phyloP scores from a whole-genome alignment of 371 early-diverging fungal genomes.

The Mucor irregularis region DNA sequence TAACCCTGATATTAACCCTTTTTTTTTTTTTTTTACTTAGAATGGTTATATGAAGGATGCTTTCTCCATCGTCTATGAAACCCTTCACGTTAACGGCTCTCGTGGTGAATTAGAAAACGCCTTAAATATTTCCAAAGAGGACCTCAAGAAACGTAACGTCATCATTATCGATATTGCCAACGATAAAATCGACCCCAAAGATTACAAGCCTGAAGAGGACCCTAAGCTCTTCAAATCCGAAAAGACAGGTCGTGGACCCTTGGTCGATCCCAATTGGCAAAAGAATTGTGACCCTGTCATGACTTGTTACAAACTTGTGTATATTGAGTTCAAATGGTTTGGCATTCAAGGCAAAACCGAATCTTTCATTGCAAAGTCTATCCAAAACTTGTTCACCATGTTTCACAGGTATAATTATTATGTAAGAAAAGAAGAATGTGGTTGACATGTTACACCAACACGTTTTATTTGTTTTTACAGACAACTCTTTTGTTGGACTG shows the following conservation, averaged over 20 bases:
- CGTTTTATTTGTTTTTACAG: conserved; percentile 15
- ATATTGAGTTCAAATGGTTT: conserved; percentile 73
- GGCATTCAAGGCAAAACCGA: conserved; percentile 65
- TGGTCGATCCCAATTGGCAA: conserved; percentile 36
- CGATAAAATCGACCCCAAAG: conserved; percentile 49
- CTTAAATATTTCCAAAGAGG: conserved; percentile 35
- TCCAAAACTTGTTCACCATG: conserved; percentile 29
- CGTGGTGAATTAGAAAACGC: conserved; percentile 76
- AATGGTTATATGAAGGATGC: conserved; percentile 72
- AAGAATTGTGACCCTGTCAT: conserved; percentile 66
- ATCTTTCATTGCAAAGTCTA: conserved; percentile 45
- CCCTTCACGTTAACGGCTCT: conserved; percentile 67
- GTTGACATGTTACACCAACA: not conserved
- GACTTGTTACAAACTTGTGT: conserved; percentile 77
- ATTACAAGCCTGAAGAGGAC: conserved; percentile 67
- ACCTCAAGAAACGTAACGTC: conserved; percentile 60
- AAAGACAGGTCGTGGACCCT: conserved; percentile 73
- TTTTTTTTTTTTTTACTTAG: conserved; percentile 14
- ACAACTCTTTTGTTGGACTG: conserved; percentile 72
- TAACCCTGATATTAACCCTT: not conserved
- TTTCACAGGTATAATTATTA: conserved; percentile 32
- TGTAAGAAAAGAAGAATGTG: conserved; percentile 15
- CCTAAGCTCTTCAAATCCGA: conserved; percentile 60
- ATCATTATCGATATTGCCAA: conserved; percentile 63
- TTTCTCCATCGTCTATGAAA: conserved; percentile 74